Percentiles rank a stretch among this genome's conserved stretches.
Evolutionary conservation across 2,329 filamentous ascomycete genomes (phyloP).

Genomic region (Aspergillus sp.): DNA sequence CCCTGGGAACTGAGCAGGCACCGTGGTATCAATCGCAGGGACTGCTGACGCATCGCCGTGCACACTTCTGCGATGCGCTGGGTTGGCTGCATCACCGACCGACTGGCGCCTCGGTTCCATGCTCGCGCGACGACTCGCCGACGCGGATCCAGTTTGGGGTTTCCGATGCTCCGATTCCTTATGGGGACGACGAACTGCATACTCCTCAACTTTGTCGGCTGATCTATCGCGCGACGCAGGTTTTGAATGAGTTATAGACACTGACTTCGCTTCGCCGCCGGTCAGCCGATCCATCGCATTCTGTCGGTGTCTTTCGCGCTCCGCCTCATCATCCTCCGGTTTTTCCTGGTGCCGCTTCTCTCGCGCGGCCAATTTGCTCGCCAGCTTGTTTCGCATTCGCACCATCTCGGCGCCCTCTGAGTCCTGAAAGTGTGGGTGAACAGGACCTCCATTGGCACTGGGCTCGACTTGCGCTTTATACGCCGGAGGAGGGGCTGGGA

Average conservation of each 20-base stretch:
- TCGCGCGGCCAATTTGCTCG: constrained; percentile 2
- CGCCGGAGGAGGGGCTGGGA: constrained; percentile 13
- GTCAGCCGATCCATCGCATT: constrained; percentile 39
- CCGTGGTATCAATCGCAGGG: constrained; percentile 15
- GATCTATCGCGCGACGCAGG: constrained; percentile 16
- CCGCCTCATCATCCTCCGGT: constrained; percentile 14
- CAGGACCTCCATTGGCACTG: not conserved
- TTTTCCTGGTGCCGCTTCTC: constrained; percentile 11
- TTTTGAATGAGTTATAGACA: constrained; percentile 11
- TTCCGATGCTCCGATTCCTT: not conserved
- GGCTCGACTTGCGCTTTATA: constrained; percentile 6
- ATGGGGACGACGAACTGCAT: not conserved
- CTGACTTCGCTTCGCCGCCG: constrained; percentile 21
- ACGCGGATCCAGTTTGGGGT: not conserved
- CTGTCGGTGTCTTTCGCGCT: constrained; percentile 31
- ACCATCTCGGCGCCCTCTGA: constrained; percentile 2
- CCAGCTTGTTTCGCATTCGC: constrained; percentile 3
- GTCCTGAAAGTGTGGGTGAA: not conserved
- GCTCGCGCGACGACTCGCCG: constrained; percentile 12
- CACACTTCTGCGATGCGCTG: constrained; percentile 20
- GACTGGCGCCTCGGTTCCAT: constrained; percentile 31
- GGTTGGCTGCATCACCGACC: constrained; percentile 32
- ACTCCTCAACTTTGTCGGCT: constrained; percentile 1
- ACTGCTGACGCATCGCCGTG: constrained; percentile 1
- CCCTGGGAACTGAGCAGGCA: constrained; percentile 46